Evolutionary conservation across 1,284 basidiomycete genomes (phyloP).

Genomic region (Chalciporus sp.): DNA sequence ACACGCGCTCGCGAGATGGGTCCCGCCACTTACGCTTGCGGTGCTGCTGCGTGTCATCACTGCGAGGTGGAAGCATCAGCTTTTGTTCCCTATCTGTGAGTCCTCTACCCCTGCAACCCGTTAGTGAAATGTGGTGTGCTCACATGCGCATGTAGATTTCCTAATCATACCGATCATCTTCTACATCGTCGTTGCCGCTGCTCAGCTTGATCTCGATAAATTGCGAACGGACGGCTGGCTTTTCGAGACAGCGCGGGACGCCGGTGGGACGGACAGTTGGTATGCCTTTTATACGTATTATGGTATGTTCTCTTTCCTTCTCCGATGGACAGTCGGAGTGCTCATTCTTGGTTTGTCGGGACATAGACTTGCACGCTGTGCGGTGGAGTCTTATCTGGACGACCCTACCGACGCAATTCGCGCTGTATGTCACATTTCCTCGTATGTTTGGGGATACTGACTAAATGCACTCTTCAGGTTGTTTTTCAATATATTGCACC

Average conservation of each 20-base stretch:
- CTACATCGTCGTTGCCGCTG: conserved; percentile 76
- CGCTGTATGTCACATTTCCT: conserved; percentile 49
- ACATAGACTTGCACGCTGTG: conserved; percentile 38
- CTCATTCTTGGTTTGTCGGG: neutral
- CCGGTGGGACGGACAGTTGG: conserved; percentile 66
- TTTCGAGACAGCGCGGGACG: conserved; percentile 66
- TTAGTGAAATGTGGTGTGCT: neutral
- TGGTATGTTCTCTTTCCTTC: conserved; percentile 47
- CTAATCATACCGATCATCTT: conserved; percentile 83
- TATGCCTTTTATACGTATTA: conserved; percentile 82
- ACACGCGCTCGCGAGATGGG: conserved; percentile 74
- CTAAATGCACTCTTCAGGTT: conserved; percentile 43
- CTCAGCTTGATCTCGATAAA: conserved; percentile 59
- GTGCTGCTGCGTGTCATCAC: conserved; percentile 83
- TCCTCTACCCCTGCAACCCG: conserved; percentile 16
- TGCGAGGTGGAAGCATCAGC: conserved; percentile 80
- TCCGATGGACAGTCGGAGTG: neutral
- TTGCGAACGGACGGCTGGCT: conserved; percentile 82
- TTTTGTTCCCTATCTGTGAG: conserved; percentile 89
- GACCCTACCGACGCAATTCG: conserved; percentile 82
- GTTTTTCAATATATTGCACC: conserved; percentile 94
- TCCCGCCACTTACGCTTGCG: conserved; percentile 78
- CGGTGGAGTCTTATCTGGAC: conserved; percentile 69
- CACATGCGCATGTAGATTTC: conserved; percentile 60
- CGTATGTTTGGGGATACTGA: conserved; percentile 5